Evolutionary conservation across 2,329 filamentous ascomycete species (phyloP).

Genomic region (Aureobasidium sp.): DNA sequence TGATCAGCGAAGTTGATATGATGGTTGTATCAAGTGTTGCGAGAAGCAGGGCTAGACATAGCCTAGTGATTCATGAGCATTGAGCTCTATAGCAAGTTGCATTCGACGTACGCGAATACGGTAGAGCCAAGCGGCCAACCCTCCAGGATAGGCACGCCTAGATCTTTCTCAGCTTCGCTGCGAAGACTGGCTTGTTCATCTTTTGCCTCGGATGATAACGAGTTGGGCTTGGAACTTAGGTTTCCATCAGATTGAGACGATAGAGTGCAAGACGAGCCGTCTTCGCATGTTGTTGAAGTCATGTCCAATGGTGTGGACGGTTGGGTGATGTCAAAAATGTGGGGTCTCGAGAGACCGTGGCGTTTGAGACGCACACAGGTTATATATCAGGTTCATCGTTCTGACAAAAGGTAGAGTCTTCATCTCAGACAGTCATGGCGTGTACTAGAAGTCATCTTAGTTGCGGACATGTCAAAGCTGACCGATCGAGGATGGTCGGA

Average conservation of each 20-base stretch:
- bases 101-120: not conserved
- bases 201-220: not conserved
- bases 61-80: not conserved
- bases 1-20: constrained; percentile 9
- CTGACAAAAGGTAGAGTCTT: not conserved
- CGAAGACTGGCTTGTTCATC: not conserved
- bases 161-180: not conserved
- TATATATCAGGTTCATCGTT: not conserved
- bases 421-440: not conserved
- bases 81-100: not conserved
- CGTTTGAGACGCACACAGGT: not conserved
- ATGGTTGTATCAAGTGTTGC: constrained; percentile 12
- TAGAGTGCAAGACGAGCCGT: not conserved
- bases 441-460: not conserved
- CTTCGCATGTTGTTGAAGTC: not conserved
- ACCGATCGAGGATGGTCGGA: not conserved
- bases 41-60: constrained; percentile 5
- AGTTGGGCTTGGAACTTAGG: not conserved
- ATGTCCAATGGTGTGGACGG: not conserved
- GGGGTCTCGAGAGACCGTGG: not conserved
- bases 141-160: not conserved
- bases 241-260: not conserved
- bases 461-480: not conserved
- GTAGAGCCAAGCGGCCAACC: constrained; percentile 4
- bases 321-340: not conserved